phyloP scores from a whole-genome alignment of 2,329 filamentous ascomycete species.

The Incumbomyces delicatus region DNA sequence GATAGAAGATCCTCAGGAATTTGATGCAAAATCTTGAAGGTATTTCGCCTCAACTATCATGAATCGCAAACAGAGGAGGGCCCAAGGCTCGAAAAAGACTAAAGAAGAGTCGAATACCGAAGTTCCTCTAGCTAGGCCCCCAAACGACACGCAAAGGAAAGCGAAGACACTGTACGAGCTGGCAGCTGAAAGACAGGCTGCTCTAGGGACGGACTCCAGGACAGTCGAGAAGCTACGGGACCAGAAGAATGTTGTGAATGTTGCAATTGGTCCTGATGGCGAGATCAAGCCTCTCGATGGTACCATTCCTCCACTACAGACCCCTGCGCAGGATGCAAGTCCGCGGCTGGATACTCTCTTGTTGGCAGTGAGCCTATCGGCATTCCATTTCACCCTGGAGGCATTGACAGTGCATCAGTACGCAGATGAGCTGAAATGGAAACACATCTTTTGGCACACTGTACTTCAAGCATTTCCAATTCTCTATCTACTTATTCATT shows the following conservation, averaged over 20 bases:
- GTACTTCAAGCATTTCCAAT: slow-evolving; percentile 32
- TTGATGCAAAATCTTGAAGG: too few relatives aligned
- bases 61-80: slow-evolving; percentile 20
- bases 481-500: slow-evolving; percentile 34
- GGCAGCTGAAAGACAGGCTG: slow-evolving; percentile 33
- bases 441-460: slow-evolving; percentile 24
- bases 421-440: slow-evolving; percentile 25
- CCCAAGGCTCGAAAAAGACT: slow-evolving; percentile 8
- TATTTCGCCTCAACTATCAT: background rate
- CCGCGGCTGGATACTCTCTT: slow-evolving; percentile 36
- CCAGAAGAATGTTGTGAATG: slow-evolving; percentile 17
- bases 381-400: slow-evolving; percentile 36
- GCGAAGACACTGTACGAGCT: slow-evolving; percentile 36
- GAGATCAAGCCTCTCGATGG: slow-evolving; percentile 9
- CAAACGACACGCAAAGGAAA: slow-evolving; percentile 16
- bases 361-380: slow-evolving; percentile 33
- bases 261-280: slow-evolving; percentile 16
- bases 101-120: slow-evolving; percentile 13
- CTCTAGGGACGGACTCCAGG: slow-evolving; percentile 17
- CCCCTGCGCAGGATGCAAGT: slow-evolving; percentile 7
- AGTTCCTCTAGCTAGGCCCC: slow-evolving; percentile 13
- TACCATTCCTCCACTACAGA: background rate
- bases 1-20: too few relatives aligned
- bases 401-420: slow-evolving; percentile 40
- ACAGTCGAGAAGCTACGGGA: slow-evolving; percentile 3